phyloP scores from a whole-genome alignment of 768 basidiomycete species.

The Xanthoconium stramineum region DNA sequence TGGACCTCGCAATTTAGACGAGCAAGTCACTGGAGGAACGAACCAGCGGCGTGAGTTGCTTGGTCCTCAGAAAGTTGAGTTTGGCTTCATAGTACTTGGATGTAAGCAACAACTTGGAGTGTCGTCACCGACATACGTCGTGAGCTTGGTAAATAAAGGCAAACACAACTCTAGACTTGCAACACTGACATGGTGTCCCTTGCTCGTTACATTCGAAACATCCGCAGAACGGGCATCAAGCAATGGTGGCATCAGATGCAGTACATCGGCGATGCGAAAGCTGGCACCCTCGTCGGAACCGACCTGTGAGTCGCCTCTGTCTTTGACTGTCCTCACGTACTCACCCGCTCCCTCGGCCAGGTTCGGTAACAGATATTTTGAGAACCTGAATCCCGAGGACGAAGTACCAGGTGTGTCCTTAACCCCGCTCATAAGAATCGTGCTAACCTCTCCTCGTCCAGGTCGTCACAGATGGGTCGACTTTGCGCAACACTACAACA shows the following conservation, averaged over 20 bases:
- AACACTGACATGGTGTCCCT: constrained; percentile 69
- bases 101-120: too few species aligned
- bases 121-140: too few species aligned
- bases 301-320: constrained; percentile 66
- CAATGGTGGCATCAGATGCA: constrained; percentile 93
- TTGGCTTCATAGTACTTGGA: too few species aligned
- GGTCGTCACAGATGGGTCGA: constrained; percentile 98
- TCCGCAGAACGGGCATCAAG: constrained; percentile 70
- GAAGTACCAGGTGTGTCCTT: constrained; percentile 75
- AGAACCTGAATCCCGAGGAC: constrained; percentile 84
- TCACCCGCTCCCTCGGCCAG: constrained; percentile 40
- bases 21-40: too few species aligned
- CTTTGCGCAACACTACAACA: constrained; percentile 84
- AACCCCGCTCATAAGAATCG: neutral
- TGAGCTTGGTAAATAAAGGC: constrained; percentile 26
- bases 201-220: constrained; percentile 69
- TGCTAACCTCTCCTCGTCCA: constrained; percentile 25
- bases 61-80: too few species aligned
- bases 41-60: too few species aligned
- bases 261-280: constrained; percentile 93
- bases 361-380: constrained; percentile 93
- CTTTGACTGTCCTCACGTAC: neutral
- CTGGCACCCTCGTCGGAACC: constrained; percentile 67
- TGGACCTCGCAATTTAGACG: constrained; percentile 30
- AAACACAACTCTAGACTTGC: constrained; percentile 16